Evolutionary conservation across 2,329 filamentous ascomycete genomes (phyloP), one percentile per base, ranked within the genome.

Genomic region (Claviceps quebecensis): DNA sequence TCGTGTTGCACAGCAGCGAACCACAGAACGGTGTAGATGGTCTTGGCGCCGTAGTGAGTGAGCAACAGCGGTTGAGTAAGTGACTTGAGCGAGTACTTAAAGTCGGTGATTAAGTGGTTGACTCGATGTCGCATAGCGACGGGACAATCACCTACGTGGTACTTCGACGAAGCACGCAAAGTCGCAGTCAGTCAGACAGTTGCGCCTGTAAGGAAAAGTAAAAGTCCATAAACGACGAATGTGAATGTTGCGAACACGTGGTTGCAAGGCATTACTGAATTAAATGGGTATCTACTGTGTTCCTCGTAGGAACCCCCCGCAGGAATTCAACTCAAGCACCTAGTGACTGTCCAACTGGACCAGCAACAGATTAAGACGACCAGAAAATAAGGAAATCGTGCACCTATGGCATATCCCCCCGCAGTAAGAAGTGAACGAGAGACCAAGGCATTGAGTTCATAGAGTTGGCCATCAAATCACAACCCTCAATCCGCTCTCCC

Each of bases 311-410:
- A 34, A 34, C 17, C 19, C 41, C 19, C n/a, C 29, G 49, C 45
- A 49, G 45, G 55, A 54, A 55, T 41, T 39, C 50, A 45, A 55
- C 63, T 75, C 77, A 66, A 72, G 38, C 74, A 56, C 50, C 16
- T 22, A 16, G 19, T 26, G 19, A 14, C 13, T 16, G 41, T 7
- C 41, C 41, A 48, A 53, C 49, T 34, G 47, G 22, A 37, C 34
- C 3, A 16, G 17, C 34, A 17, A 47, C 45, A 50, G 49, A 48
- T 47, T 16, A 40, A 45, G 22, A 17, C n/a, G 47, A 22, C 34
- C 26, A 49, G 11, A 44, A n/a, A 23, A 23, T 2, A 34, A 34
- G 9, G 11, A 34, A 16, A 6, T 22, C 41, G 37, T 22, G 14
- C 17, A 17, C 34, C 29, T 17, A n/a, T 19, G 22, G 23, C 43